Evolutionary conservation across 2,329 filamentous ascomycete genomes (phyloP), one percentile per base, ranked within the genome.

Genomic region (Aspergillus sp.): DNA sequence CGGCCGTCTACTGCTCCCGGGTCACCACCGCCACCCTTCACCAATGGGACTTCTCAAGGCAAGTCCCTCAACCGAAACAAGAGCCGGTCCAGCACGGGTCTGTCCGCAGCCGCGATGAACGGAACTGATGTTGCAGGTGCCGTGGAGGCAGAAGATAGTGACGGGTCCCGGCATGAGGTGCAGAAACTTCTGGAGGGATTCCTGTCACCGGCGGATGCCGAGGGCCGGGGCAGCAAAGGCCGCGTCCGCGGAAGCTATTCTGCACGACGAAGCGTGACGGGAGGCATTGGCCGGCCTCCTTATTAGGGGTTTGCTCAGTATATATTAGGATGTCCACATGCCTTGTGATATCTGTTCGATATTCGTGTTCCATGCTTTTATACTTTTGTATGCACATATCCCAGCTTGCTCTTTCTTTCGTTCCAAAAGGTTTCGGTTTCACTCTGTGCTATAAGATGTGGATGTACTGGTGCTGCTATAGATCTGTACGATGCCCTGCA

Each of bases 131-230:
- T 14, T 10, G n/a, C n/a, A n/a, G n/a, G n/a, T n/a, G 23, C 29
- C 56, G 2, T 55, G 9, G 62, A 66, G 19, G 47, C 48, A 5
- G 60, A 62, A 16, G 62, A 67, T 16, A 50, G 31, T 9, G 58
- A 48, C 10, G 29, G 46, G 19, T 58, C 64, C 34, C 60, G 66
- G 25, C 66, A 66, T 44, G 65, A 75, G 34, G 55, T 75, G 29
- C 64, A 67, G 34, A 70, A 68, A 36, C 63, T 75, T 10, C 55
- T 76, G 34, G 65, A 72, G 42, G 67, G 69, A 0, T 70, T 73
- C 54, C 55, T 72, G 16, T 66, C 65, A 11, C 63, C 64, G 14
- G 53, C 60, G 21, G 54, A 64, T 20, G 55, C 50, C 17, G 54
- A 59, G 5, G n/a, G 54, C 42, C 42, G 58, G 14, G 60, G 60